Conservation (phyloP, 148 eudicot species). For the Fagopyrum esculentum region DNA sequence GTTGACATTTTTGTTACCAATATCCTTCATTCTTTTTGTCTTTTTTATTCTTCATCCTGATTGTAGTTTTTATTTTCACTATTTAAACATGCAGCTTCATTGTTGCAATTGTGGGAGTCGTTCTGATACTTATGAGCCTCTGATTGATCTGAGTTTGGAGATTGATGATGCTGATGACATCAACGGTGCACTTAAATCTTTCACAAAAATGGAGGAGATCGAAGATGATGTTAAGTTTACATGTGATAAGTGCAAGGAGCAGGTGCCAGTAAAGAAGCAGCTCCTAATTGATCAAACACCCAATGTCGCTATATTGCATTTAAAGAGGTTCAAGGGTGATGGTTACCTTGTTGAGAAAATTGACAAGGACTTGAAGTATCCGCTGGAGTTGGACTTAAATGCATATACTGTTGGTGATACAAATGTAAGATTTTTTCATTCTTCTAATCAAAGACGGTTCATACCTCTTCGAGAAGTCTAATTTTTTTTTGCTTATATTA, state of each 20-base stretch:
- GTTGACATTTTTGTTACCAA: conserved; percentile 25
- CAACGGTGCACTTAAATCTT: conserved; percentile 59
- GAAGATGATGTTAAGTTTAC: conserved; percentile 59
- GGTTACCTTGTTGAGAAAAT: conserved; percentile 64
- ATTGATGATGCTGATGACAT: conserved; percentile 60
- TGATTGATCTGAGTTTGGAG: conserved; percentile 78
- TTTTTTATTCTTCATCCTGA: conserved; percentile 5
- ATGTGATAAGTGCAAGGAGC: conserved; percentile 74
- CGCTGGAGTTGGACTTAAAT: conserved; percentile 62
- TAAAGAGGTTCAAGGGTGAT: conserved; percentile 88
- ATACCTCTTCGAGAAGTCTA: too few species aligned
- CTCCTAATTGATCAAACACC: conserved; percentile 73
- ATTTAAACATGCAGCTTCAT: conserved; percentile 40
- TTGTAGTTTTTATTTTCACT: neutral
- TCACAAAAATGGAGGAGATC: conserved; percentile 80
- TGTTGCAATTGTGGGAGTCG: conserved; percentile 73
- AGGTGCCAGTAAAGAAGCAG: conserved; percentile 79
- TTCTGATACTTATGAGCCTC: conserved; percentile 73
- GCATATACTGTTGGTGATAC: conserved; percentile 36
- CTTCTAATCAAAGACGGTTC: too few species aligned
- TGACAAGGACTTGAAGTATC: conserved; percentile 61
- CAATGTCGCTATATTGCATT: conserved; percentile 59
- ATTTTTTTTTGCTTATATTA: too few species aligned
- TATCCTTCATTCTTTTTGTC: neutral
- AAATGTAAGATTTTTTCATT: conserved; percentile 33